Conservation (phyloP, 768 basidiomycete genomes). For the Macrolepiota dolichaula region DNA sequence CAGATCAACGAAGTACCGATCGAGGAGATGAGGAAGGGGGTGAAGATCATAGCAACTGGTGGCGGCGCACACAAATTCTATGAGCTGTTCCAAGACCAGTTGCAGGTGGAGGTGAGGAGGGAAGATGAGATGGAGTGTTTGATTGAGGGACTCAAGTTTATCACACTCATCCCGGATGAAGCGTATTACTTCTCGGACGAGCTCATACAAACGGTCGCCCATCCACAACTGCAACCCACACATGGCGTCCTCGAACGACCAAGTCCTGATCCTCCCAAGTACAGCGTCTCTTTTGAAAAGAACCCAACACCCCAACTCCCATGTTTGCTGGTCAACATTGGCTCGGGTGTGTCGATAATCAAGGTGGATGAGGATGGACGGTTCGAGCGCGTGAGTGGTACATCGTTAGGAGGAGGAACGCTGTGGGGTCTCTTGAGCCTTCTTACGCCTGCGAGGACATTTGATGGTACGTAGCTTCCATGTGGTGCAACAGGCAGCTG, state of each 20-base stretch:
- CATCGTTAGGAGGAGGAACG: slow-evolving; percentile 95
- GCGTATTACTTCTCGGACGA: slow-evolving; percentile 99
- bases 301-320: slow-evolving; percentile 87
- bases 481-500: slow-evolving; percentile 7
- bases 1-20: slow-evolving; percentile 81
- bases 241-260: slow-evolving; percentile 64
- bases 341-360: slow-evolving; percentile 96
- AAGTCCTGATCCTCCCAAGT: slow-evolving; percentile 86
- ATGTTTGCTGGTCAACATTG: slow-evolving; percentile 96
- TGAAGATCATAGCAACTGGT: slow-evolving; percentile 97
- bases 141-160: slow-evolving; percentile 94
- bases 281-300: slow-evolving; percentile 82
- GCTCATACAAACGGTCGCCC: slow-evolving; percentile 70
- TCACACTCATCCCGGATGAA: slow-evolving; percentile 93
- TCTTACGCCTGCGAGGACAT: slow-evolving; percentile 90
- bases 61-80: slow-evolving; percentile 96
- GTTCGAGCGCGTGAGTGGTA: slow-evolving; percentile 96
- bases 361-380: slow-evolving; percentile 94
- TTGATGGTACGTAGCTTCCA: slow-evolving; percentile 74
- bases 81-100: slow-evolving; percentile 67
- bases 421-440: slow-evolving; percentile 94
- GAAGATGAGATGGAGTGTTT: slow-evolving; percentile 99
- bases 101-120: slow-evolving; percentile 80
- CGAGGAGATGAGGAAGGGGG: slow-evolving; percentile 86
- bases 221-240: slow-evolving; percentile 19